phyloP scores from a whole-genome alignment of 306 rosid species.

The Cercis canadensis region DNA sequence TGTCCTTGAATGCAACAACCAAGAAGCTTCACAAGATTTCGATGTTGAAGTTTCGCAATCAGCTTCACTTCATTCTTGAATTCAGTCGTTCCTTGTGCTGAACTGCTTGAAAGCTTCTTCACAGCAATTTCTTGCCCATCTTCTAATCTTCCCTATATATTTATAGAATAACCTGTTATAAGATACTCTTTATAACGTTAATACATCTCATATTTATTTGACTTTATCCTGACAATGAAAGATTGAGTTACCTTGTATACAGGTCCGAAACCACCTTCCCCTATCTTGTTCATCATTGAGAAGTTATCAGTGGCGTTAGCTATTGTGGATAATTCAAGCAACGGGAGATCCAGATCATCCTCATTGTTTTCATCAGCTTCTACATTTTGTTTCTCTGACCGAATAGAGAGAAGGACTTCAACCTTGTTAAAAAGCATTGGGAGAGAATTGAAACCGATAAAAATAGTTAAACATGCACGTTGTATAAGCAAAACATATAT shows the following conservation, averaged over 20 bases:
- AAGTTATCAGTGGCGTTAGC: conserved; percentile 31
- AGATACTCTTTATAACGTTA: not conserved
- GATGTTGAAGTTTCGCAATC: conserved; percentile 32
- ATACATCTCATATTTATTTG: not conserved
- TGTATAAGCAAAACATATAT: not conserved
- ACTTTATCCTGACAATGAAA: not conserved
- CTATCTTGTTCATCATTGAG: conserved; percentile 26
- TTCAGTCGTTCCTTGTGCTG: conserved; percentile 34
- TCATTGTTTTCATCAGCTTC: not conserved
- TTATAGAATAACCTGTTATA: not conserved
- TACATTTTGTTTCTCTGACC: not conserved
- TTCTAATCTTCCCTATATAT: conserved; percentile 30
- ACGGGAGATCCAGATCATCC: conserved; percentile 44
- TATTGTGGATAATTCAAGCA: conserved; percentile 24
- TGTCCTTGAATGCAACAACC: conserved; percentile 32
- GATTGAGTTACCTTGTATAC: conserved; percentile 27
- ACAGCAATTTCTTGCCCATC: conserved; percentile 44
- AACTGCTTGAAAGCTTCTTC: conserved; percentile 39
- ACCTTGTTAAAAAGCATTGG: too few relatives aligned
- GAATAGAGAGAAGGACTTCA: too few relatives aligned
- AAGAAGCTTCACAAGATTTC: conserved; percentile 40
- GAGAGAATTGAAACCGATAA: too few relatives aligned
- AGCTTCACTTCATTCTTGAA: conserved; percentile 10
- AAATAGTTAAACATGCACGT: too few relatives aligned
- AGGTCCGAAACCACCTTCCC: conserved; percentile 41